Base-by-base conservation (phyloP, 2,329 filamentous ascomycete genomes). In the Cladophialophora psammophila region DNA sequence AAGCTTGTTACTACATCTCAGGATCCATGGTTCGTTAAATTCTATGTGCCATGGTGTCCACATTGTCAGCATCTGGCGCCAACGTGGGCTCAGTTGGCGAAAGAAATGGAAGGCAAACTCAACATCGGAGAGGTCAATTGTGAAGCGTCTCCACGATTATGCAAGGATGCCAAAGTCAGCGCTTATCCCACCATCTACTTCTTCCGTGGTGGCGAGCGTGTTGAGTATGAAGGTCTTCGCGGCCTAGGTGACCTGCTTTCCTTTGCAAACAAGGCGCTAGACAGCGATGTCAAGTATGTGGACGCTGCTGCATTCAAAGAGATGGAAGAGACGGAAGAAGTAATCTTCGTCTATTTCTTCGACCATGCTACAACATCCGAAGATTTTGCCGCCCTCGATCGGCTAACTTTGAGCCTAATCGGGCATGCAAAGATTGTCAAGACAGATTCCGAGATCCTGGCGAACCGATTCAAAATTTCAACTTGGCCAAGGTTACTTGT, bases 1-100 rank as follows among this genome's bases (percentile, higher is more conserved):
- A 88, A 87, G 65, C 83, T 90, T 42, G 94, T 99, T 55, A 96
- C 93, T 2, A 91, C 90, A 77, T 93, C 93, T 0, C 88, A 91
- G 70, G 93, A 98, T 70, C 90, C 94, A 5, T 99, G 95, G 95
- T 97, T 99, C 76, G 89, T 99, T 84, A 99, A 99, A 80, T 98
- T 99, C 78, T 98, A 97, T 78, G 94, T 93, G 18, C 96, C 95
- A 5, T 98, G 94, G 95, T 99, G 95, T 78, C 88, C 90, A 73
- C 95, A 99, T 80, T 99, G 96, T 79, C 92, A 97, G 80, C 92
- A 92, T 42, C 88, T 99, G 85, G 92, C 91, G 40, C 91, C 95
- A 2, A 93, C 89, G 71, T 99, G 95, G 95, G 84, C 88, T 69
- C 91, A 94, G 74, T 88, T 99, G 80, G 91, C 91, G 53, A 93